Conservation (phyloP, 2,329 filamentous ascomycete species). For the Arachnopeziza araneosa region DNA sequence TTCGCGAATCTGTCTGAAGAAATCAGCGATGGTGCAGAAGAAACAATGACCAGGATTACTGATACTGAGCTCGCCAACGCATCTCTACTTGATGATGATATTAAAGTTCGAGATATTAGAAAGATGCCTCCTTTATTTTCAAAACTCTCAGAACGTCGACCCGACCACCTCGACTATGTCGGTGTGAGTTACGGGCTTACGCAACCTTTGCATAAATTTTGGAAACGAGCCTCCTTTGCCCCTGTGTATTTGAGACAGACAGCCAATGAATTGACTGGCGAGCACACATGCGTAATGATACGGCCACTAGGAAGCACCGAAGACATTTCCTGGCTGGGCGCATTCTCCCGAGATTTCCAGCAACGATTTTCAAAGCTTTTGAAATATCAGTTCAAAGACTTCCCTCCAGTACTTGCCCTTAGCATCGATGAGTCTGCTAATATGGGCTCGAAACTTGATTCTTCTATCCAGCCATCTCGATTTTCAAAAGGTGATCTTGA, state of each 20-base stretch:
- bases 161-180: conserved; percentile 80
- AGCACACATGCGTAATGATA: conserved; percentile 98
- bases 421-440: conserved; percentile 84
- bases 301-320: conserved; percentile 64
- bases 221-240: conserved; percentile 81
- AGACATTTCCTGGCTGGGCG: conserved; percentile 56
- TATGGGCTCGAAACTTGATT: conserved; percentile 62
- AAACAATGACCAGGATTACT: conserved; percentile 70
- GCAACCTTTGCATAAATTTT: conserved; percentile 84
- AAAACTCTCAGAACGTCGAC: conserved; percentile 75
- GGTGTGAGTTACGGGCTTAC: conserved; percentile 96
- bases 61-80: conserved; percentile 74
- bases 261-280: conserved; percentile 90
- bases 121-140: conserved; percentile 92
- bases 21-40: conserved; percentile 43
- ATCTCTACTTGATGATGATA: conserved; percentile 76
- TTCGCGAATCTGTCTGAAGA: conserved; percentile 80
- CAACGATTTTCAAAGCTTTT: conserved; percentile 85
- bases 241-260: conserved; percentile 95
- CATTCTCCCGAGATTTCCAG: conserved; percentile 90
- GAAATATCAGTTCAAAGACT: conserved; percentile 86
- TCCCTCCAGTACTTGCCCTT: conserved; percentile 71
- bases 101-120: conserved; percentile 83
- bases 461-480: conserved; percentile 44
- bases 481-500: conserved; percentile 76